phyloP scores from a whole-genome alignment of 2,329 filamentous ascomycete species.

The Botrytis aclada region DNA sequence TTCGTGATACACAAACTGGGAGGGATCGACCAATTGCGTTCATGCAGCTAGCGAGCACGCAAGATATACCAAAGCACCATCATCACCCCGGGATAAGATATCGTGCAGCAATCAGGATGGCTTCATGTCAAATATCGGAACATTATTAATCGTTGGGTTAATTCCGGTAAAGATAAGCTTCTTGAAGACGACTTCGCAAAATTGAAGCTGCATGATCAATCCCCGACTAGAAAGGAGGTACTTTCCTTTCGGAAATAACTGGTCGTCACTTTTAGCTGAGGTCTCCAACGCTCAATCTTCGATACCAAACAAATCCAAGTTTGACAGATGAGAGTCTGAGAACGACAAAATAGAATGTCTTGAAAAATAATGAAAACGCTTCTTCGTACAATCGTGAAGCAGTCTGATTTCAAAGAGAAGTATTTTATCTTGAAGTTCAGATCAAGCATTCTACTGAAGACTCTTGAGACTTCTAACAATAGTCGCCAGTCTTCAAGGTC shows the following conservation, averaged over 20 bases:
- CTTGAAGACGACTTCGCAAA: neutral
- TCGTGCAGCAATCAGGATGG: neutral
- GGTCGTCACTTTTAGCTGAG: neutral
- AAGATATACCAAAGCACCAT: conserved; percentile 8
- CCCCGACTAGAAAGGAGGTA: neutral
- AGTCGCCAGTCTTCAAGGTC: too few relatives aligned
- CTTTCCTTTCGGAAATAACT: neutral
- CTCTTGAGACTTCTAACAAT: neutral
- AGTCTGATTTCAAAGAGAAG: neutral
- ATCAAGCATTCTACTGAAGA: neutral
- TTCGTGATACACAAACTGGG: neutral
- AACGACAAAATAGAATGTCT: neutral
- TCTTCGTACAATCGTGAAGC: neutral
- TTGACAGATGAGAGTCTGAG: neutral
- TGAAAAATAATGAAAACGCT: too few relatives aligned
- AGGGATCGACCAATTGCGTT: neutral
- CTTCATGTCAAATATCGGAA: neutral
- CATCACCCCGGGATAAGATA: neutral
- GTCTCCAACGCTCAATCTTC: neutral
- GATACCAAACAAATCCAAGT: neutral
- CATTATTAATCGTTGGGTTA: neutral
- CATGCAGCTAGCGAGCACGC: neutral
- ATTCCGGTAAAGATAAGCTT: neutral
- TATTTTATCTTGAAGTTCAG: neutral
- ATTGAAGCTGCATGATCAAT: neutral